Evolutionary conservation across 495 filamentous ascomycete species (phyloP).

Genomic region (Talaromyces stipitatus): DNA sequence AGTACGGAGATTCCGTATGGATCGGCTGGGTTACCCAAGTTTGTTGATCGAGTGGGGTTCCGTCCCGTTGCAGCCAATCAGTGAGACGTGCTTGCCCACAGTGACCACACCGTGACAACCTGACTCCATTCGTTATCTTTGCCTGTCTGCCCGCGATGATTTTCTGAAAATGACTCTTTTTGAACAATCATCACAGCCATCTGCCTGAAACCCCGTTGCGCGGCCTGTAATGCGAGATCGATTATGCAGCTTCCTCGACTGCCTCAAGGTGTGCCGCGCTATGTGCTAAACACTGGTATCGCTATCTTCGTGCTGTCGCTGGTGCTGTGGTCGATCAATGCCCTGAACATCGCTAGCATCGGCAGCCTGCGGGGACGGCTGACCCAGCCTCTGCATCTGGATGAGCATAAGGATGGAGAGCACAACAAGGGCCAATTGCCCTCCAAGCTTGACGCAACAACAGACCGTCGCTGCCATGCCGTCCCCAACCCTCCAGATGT

Average conservation of each 20-base stretch:
- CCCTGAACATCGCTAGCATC: neutral
- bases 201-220: neutral
- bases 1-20: neutral
- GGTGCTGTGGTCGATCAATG: neutral
- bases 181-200: neutral
- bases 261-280: neutral
- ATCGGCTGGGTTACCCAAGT: neutral
- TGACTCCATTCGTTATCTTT: neutral
- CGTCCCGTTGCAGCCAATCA: neutral
- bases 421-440: neutral
- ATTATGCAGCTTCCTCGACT: slow-evolving; percentile 4
- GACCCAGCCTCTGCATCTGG: neutral
- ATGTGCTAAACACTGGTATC: neutral
- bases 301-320: slow-evolving; percentile 1
- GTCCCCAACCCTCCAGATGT: slow-evolving; percentile 3
- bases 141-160: neutral
- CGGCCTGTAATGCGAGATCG: neutral
- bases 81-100: neutral
- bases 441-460: neutral
- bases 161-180: neutral
- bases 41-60: too few relatives aligned
- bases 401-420: neutral
- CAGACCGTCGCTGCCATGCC: slow-evolving; percentile 5
- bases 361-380: neutral
- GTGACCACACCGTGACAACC: neutral